Conservation (phyloP, 2,329 filamentous ascomycete species). For the Annulohypoxylon truncatum region DNA sequence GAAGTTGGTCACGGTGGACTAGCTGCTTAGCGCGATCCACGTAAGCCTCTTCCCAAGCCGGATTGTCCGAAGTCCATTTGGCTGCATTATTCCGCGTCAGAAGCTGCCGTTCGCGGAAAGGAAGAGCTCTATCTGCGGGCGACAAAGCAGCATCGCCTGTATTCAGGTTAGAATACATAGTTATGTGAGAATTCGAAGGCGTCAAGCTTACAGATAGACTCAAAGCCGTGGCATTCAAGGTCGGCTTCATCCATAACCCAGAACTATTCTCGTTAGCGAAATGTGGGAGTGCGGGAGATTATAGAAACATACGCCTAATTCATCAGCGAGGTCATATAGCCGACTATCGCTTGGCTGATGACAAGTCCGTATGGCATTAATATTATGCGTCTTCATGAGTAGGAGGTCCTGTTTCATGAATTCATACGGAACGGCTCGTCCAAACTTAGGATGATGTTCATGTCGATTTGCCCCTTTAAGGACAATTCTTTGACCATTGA, state of each 20-base stretch:
- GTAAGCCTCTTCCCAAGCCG: conserved; percentile 69
- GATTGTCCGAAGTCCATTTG: conserved; percentile 67
- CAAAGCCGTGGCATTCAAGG: conserved; percentile 56
- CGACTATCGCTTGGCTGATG: conserved; percentile 68
- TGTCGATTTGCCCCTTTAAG: conserved; percentile 71
- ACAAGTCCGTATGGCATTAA: conserved; percentile 71
- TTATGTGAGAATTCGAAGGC: neutral
- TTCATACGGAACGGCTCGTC: conserved; percentile 65
- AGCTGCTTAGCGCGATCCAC: conserved; percentile 73
- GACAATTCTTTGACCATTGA: conserved; percentile 68
- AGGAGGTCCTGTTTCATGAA: conserved; percentile 67
- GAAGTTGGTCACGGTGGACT: conserved; percentile 72
- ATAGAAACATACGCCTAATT: conserved; percentile 56
- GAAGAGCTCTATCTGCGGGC: conserved; percentile 44
- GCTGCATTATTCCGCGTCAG: conserved; percentile 53
- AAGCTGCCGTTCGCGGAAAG: conserved; percentile 49
- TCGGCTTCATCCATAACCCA: conserved; percentile 65
- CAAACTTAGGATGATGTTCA: conserved; percentile 68
- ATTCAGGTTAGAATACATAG: conserved; percentile 22
- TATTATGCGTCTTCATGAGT: conserved; percentile 71
- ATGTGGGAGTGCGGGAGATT: neutral
- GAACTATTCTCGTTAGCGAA: conserved; percentile 53
- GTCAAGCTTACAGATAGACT: conserved; percentile 41
- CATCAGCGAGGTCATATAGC: conserved; percentile 66
- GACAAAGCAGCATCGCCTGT: conserved; percentile 48